phyloP scores from a whole-genome alignment of 345 rosid species.

The Syzygium oleosum region DNA sequence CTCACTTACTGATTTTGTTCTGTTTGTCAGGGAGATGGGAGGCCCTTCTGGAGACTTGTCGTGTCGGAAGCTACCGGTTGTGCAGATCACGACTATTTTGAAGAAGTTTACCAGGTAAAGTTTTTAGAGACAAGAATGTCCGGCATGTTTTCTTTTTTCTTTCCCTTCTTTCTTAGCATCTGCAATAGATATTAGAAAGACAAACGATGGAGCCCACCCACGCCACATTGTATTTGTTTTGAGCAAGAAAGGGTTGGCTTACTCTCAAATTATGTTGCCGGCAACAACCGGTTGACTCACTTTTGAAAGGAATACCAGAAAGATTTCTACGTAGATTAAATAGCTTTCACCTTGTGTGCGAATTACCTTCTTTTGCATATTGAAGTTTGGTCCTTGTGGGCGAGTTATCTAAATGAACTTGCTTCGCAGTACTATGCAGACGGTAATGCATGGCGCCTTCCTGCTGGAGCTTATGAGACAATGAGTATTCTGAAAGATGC shows the following conservation, averaged over 20 bases:
- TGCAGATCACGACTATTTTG: constrained; percentile 57
- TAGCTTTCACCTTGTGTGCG: neutral
- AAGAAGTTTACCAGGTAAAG: constrained; percentile 74
- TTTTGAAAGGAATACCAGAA: neutral
- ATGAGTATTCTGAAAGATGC: constrained; percentile 56
- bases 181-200: neutral
- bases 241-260: neutral
- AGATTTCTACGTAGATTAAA: neutral
- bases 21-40: constrained; percentile 69
- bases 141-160: neutral
- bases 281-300: neutral
- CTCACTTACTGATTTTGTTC: neutral
- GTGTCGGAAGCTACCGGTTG: constrained; percentile 89
- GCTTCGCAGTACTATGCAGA: constrained; percentile 59
- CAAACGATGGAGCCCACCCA: neutral
- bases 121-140: neutral
- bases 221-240: neutral
- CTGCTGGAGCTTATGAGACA: constrained; percentile 63
- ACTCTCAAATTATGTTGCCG: neutral
- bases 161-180: neutral
- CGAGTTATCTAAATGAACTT: neutral
- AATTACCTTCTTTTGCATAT: neutral
- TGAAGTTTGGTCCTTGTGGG: neutral
- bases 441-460: constrained; percentile 85
- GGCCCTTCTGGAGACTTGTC: constrained; percentile 75